Percentiles rank a stretch among this genome's conserved stretches.
Conservation (phyloP, 441 rosid species). For the Adansonia grandidieri region DNA sequence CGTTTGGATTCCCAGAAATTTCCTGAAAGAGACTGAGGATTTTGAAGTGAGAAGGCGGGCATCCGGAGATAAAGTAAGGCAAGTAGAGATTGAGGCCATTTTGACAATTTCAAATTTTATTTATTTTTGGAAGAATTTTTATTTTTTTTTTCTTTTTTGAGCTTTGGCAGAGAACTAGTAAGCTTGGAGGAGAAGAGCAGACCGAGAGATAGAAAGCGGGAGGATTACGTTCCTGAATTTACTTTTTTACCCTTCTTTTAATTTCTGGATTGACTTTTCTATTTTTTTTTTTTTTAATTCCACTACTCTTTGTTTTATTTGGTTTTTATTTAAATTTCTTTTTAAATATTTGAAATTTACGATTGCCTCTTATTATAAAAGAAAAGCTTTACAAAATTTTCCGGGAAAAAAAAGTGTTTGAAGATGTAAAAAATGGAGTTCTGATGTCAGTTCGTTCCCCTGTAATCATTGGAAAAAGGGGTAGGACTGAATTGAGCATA, state of each 20-base stretch:
- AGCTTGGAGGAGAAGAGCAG: background rate
- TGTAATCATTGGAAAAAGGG: background rate
- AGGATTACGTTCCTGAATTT: constrained; percentile 4
- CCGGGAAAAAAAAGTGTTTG: background rate
- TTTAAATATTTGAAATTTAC: no score
- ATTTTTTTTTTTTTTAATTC: no score
- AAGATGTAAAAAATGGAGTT: background rate
- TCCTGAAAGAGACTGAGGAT: constrained; percentile 41
- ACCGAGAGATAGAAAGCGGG: constrained; percentile 5
- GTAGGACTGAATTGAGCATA: background rate
- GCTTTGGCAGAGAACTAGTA: background rate
- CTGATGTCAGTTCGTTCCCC: background rate
- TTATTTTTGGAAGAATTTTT: background rate
- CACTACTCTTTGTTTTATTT: no score
- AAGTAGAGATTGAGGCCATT: constrained; percentile 73
- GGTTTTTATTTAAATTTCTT: no score
- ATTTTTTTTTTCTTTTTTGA: background rate
- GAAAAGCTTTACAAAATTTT: background rate
- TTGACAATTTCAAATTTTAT: background rate
- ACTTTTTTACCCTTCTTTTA: constrained; percentile 8
- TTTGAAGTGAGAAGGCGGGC: constrained; percentile 39
- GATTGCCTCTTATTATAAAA: no score
- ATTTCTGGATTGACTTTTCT: background rate
- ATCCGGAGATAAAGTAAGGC: constrained; percentile 51
- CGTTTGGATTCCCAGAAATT: constrained; percentile 37